phyloP scores from a whole-genome alignment of 169 alveolate genomes.

The Plasmodium inui region DNA sequence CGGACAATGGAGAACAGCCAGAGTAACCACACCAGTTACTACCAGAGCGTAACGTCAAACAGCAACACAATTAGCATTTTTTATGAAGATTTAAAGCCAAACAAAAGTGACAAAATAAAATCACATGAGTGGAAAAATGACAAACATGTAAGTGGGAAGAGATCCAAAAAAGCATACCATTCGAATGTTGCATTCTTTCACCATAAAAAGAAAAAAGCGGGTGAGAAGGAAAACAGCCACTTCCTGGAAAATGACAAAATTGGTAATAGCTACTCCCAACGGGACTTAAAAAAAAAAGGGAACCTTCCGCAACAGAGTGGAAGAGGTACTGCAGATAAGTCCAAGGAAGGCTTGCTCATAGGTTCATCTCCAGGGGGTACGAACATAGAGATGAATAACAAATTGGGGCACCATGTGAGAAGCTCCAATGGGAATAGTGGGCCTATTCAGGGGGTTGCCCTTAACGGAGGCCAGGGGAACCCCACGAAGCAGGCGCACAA shows the following conservation, averaged over 20 bases:
- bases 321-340: not conserved
- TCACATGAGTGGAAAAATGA: conserved; percentile 37
- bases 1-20: conserved; percentile 26
- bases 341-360: not conserved
- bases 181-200: conserved; percentile 2
- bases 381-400: not conserved
- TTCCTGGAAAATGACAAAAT: conserved; percentile 17
- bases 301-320: not conserved
- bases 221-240: conserved; percentile 14
- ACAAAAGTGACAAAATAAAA: conserved; percentile 11
- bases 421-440: not conserved
- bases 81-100: conserved; percentile 29
- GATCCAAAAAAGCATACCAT: conserved; percentile 22
- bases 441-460: not conserved
- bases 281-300: not conserved
- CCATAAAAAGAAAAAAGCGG: conserved; percentile 3
- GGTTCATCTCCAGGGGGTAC: not conserved
- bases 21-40: conserved; percentile 5
- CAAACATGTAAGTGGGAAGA: not conserved
- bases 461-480: not conserved
- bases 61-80: not conserved
- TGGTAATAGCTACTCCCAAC: conserved; percentile 10
- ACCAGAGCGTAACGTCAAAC: not conserved
- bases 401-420: not conserved
- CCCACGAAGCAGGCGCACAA: not conserved